Evolutionary conservation across 2,329 filamentous ascomycete genomes (phyloP).

Genomic region (Pleurostoma richardsiae): DNA sequence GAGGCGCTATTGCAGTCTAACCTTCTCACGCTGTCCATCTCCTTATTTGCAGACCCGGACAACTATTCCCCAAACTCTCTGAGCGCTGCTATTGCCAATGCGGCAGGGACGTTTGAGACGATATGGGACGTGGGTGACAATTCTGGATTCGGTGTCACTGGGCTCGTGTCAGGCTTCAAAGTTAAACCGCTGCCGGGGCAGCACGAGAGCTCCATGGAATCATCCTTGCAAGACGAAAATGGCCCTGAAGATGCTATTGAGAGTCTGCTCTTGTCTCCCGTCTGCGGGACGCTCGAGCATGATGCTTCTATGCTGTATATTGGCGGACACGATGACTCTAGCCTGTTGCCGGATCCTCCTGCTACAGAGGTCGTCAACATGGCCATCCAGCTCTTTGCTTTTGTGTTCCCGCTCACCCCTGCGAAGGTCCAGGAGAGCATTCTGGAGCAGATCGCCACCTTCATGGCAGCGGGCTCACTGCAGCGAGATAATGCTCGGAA

Average conservation of each 20-base stretch:
- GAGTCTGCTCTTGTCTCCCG: slow-evolving; percentile 57
- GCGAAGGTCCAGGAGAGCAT: slow-evolving; percentile 94
- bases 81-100: slow-evolving; percentile 86
- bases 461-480: slow-evolving; percentile 72
- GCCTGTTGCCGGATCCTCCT: slow-evolving; percentile 65
- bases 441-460: slow-evolving; percentile 87
- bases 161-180: slow-evolving; percentile 73
- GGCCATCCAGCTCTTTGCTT: slow-evolving; percentile 88
- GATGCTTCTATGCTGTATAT: slow-evolving; percentile 81
- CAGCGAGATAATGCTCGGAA: slow-evolving; percentile 84
- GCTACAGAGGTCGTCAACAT: slow-evolving; percentile 92
- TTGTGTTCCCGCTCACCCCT: slow-evolving; percentile 82
- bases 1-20: slow-evolving; percentile 90
- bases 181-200: slow-evolving; percentile 67
- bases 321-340: slow-evolving; percentile 39
- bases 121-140: slow-evolving; percentile 96
- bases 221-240: slow-evolving; percentile 40
- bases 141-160: slow-evolving; percentile 88
- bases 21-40: slow-evolving; percentile 80
- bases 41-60: slow-evolving; percentile 88
- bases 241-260: slow-evolving; percentile 64
- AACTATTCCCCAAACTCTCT: slow-evolving; percentile 80
- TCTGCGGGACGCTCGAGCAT: slow-evolving; percentile 81
- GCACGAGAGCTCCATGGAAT: slow-evolving; percentile 46
- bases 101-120: slow-evolving; percentile 83